Evolutionary conservation across 2,329 filamentous ascomycete genomes (phyloP).

Genomic region (Celoporthe dispersa): DNA sequence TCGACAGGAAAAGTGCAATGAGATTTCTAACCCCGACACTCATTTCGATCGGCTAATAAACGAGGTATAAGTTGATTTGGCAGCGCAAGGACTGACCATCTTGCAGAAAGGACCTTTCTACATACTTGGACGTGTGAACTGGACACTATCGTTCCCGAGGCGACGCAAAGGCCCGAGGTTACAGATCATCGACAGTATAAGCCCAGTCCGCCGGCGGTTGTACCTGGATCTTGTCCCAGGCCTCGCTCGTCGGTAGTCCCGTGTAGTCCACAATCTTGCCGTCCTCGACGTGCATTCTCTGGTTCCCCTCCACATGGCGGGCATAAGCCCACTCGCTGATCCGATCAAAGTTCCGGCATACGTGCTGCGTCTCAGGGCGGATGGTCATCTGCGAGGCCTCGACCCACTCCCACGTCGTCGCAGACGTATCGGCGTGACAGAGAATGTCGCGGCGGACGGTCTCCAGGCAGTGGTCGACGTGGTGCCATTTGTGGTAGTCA

Average conservation of each 20-base stretch:
- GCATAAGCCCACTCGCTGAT: conserved; percentile 24
- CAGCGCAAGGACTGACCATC: not conserved
- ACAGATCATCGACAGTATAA: conserved; percentile 16
- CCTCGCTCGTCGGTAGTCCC: conserved; percentile 12
- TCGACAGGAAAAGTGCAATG: too few relatives aligned
- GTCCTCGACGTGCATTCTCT: conserved; percentile 20
- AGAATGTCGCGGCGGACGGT: conserved; percentile 20
- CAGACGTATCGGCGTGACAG: conserved; percentile 20
- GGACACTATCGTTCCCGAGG: not conserved
- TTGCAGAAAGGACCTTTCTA: not conserved
- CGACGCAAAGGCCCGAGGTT: not conserved
- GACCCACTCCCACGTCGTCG: conserved; percentile 23
- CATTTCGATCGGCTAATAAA: too few relatives aligned
- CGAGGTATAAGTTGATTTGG: not conserved
- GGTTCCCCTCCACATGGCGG: conserved; percentile 5
- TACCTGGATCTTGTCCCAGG: conserved; percentile 19
- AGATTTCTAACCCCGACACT: too few relatives aligned
- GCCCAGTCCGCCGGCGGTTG: conserved; percentile 17
- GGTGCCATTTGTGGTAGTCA: conserved; percentile 19
- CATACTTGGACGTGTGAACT: not conserved
- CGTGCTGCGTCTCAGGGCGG: conserved; percentile 16
- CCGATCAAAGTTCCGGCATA: conserved; percentile 18
- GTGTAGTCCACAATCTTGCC: conserved; percentile 21
- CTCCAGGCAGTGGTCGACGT: conserved; percentile 24
- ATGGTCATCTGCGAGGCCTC: conserved; percentile 18